A percentile compares a stretch with the other conserved stretches of the same genome.
These are phyloP conservation scores for Pseudotsuga menziesii DNA, from an alignment of 75 land plant genomes.

Conservation along the genomic window DNA sequence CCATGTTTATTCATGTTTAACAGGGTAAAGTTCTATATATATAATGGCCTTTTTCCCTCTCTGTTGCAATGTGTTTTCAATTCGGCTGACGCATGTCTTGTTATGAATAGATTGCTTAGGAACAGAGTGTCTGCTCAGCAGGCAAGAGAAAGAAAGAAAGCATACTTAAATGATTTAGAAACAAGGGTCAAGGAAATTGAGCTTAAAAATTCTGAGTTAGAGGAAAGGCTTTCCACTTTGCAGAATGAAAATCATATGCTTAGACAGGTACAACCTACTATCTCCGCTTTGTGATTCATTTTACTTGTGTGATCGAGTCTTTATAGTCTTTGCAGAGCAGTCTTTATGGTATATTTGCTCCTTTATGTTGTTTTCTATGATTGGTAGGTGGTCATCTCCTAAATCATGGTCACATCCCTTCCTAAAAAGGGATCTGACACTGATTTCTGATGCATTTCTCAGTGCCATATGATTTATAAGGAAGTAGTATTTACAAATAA, in stretches of 20 bases:
- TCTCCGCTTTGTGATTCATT: not conserved
- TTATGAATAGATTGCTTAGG: conserved; percentile 70
- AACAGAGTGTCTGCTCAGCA: conserved; percentile 98
- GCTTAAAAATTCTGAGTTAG: conserved; percentile 80
- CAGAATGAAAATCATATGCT: conserved; percentile 97
- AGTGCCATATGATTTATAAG: no score
- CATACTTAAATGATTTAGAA: conserved; percentile 85
- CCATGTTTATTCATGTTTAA: not conserved
- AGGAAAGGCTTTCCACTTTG: conserved; percentile 82
- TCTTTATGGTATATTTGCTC: not conserved
- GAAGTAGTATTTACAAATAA: no score
- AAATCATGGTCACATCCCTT: no score
- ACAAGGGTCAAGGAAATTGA: conserved; percentile 78
- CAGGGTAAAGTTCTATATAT: not conserved
- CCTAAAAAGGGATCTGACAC: no score
- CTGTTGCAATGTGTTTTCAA: not conserved
- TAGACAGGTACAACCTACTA: conserved; percentile 57
- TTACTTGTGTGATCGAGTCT: no score
- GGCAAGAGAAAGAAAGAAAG: conserved; percentile 96
- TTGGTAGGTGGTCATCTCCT: no score
- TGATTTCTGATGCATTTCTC: no score
- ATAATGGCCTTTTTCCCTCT: not conserved
- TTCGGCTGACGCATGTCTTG: not conserved
- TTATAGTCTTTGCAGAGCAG: not conserved
- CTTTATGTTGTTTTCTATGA: no score